Conservation (phyloP, 2,329 filamentous ascomycete species). For the Cordyceps tenuipes region DNA sequence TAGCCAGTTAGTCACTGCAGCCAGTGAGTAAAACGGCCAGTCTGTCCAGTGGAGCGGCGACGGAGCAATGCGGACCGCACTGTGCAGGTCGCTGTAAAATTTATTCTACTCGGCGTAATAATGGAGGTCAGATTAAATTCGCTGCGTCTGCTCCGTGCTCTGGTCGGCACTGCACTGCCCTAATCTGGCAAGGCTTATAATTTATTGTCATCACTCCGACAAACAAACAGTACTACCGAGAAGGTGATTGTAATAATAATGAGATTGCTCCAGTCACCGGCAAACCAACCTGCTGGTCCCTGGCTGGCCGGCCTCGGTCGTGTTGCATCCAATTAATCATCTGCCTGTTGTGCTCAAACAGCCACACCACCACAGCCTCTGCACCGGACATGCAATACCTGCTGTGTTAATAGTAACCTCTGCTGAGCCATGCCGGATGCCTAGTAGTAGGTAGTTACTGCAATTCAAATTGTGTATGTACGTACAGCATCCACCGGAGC, state of each 20-base stretch:
- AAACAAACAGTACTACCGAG: too few relatives aligned
- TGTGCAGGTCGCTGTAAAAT: background rate
- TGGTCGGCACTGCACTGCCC: background rate
- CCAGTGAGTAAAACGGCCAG: background rate
- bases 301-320: background rate
- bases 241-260: background rate
- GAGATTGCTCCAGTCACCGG: background rate
- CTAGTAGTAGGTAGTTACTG: too few relatives aligned
- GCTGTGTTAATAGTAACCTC: background rate
- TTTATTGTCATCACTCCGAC: background rate
- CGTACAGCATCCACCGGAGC: background rate
- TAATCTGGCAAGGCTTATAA: background rate
- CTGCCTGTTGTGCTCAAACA: background rate
- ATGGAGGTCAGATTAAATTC: background rate
- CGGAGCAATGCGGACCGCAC: conserved; percentile 7
- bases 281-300: background rate
- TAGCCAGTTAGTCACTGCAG: too few relatives aligned
- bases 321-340: background rate
- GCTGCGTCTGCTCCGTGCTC: background rate
- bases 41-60: background rate
- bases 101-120: background rate
- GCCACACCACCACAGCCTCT: conserved; percentile 6
- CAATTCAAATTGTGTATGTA: background rate
- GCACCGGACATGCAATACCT: background rate
- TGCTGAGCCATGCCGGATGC: background rate